Conservation (phyloP, 495 filamentous ascomycete species). For the Aspergillus biplanus region DNA sequence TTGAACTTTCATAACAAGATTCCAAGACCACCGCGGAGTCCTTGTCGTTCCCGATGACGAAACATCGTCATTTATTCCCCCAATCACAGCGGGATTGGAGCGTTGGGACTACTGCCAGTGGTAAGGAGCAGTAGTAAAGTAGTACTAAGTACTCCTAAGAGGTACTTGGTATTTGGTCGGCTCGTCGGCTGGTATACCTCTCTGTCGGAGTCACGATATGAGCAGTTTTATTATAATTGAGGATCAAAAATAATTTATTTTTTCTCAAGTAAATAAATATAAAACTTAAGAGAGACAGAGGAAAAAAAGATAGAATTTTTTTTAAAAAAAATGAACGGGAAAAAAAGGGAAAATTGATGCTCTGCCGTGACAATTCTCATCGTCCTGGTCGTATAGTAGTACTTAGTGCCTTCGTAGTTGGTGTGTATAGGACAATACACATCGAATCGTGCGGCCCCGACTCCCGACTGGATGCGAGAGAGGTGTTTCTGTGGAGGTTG, state of each 20-base stretch:
- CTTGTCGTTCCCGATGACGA: background rate
- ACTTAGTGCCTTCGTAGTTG: background rate
- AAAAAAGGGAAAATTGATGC: no score
- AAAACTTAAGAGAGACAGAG: no score
- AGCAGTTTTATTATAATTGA: background rate
- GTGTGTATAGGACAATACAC: background rate
- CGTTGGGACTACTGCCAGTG: background rate
- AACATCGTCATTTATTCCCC: conserved; percentile 2
- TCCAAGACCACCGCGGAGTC: background rate
- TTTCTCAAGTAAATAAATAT: no score
- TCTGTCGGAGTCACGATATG: background rate
- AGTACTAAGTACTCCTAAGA: no score
- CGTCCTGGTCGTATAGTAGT: no score
- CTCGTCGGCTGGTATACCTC: background rate
- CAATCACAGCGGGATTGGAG: background rate
- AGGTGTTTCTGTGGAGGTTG: background rate
- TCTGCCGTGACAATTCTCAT: no score
- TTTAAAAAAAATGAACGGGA: no score
- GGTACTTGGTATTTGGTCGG: background rate
- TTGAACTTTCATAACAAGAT: background rate
- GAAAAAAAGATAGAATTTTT: no score
- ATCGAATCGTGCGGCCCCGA: background rate
- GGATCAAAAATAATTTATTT: no score
- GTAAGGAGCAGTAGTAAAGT: no score
- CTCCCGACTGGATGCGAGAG: background rate